Conservation (phyloP, 371 early-diverging fungal genomes). For the Basidiobolus heterosporus region DNA sequence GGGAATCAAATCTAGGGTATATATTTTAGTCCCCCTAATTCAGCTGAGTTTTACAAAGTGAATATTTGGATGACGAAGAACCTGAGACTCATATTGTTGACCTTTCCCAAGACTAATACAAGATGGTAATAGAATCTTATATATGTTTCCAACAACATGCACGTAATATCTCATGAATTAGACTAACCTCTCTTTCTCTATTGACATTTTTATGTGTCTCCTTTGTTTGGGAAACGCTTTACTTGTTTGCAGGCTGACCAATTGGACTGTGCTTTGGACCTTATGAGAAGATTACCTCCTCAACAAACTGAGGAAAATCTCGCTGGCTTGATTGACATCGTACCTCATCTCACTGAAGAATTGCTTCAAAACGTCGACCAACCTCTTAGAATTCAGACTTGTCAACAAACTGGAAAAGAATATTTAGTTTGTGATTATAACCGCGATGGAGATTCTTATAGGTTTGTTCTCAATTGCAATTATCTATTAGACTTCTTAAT, state of each 20-base stretch:
- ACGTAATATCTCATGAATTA: no score
- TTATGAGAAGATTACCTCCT: slow-evolving; percentile 93
- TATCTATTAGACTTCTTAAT: background rate
- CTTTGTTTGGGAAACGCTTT: no score
- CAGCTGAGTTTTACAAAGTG: no score
- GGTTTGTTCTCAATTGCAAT: slow-evolving; percentile 24
- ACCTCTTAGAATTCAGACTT: slow-evolving; percentile 69
- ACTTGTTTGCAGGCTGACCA: slow-evolving; percentile 17
- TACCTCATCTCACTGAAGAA: slow-evolving; percentile 80
- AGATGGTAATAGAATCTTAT: no score
- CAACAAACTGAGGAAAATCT: slow-evolving; percentile 79
- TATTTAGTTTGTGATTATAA: slow-evolving; percentile 91
- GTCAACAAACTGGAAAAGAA: slow-evolving; percentile 54
- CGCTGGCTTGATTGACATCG: slow-evolving; percentile 59
- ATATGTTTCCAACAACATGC: no score
- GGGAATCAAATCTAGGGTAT: no score
- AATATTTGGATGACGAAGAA: no score
- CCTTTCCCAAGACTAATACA: no score
- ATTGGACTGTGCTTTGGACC: slow-evolving; percentile 84
- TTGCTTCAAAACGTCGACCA: slow-evolving; percentile 82
- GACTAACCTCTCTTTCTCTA: background rate
- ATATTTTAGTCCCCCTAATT: no score
- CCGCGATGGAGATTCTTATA: slow-evolving; percentile 84
- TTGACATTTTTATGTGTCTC: no score
- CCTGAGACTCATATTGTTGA: no score